A percentile compares a stretch with the other conserved stretches of the same genome.
phyloP scores from a whole-genome alignment of 2,329 filamentous ascomycete species.

The Epichloe sp. region DNA sequence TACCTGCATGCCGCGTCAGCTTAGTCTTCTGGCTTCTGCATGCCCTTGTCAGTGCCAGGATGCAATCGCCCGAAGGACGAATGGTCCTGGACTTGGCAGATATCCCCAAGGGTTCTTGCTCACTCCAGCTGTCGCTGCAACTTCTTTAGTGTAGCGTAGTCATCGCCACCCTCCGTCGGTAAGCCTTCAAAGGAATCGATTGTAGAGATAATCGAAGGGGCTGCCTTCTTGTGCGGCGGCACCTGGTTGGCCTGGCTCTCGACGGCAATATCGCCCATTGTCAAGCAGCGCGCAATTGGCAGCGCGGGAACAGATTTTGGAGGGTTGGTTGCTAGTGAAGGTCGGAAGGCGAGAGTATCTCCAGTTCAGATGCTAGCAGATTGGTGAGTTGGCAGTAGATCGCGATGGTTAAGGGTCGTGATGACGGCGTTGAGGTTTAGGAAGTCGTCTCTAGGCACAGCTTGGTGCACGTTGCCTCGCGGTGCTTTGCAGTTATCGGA shows the following conservation, averaged over 20 bases:
- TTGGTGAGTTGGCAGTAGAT: background rate
- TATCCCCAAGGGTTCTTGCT: conserved; percentile 14
- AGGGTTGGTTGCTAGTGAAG: background rate
- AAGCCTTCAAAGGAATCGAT: conserved; percentile 83
- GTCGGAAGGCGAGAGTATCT: background rate
- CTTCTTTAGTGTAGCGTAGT: conserved; percentile 93
- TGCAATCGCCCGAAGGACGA: background rate
- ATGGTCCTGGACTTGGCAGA: background rate
- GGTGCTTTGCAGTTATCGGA: background rate
- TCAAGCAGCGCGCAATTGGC: conserved; percentile 11
- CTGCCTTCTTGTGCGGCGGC: conserved; percentile 68
- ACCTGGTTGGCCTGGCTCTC: conserved; percentile 65
- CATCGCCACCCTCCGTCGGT: conserved; percentile 69
- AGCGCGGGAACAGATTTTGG: background rate
- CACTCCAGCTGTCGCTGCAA: conserved; percentile 93
- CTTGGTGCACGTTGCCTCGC: conserved; percentile 3
- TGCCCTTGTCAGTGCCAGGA: background rate
- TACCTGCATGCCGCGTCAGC: conserved; percentile 40
- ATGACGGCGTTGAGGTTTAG: background rate
- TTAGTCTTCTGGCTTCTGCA: conserved; percentile 6
- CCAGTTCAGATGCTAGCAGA: background rate
- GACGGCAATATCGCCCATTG: conserved; percentile 78
- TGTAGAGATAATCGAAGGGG: conserved; percentile 68
- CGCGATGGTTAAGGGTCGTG: background rate
- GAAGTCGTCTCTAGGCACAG: too few species aligned